Conservation (phyloP, 768 basidiomycete species). For the Exsudoporus frostii region DNA sequence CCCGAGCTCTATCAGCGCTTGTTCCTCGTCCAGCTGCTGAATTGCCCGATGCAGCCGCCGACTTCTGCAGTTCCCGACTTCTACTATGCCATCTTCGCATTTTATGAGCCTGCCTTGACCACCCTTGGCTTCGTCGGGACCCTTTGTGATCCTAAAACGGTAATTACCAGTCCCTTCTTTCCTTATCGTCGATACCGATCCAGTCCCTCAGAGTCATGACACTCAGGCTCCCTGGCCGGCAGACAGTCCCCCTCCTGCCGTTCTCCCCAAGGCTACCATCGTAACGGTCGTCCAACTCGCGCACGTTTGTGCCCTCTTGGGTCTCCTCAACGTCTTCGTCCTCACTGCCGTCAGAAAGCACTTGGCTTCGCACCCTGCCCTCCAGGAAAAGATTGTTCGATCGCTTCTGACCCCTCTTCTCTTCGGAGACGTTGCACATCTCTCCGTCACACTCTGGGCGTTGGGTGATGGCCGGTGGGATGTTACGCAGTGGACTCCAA, state of each 20-base stretch:
- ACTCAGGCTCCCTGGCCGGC: slow-evolving; percentile 71
- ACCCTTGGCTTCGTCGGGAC: slow-evolving; percentile 64
- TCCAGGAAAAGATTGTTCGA: slow-evolving; percentile 70
- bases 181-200: background rate
- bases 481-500: slow-evolving; percentile 58
- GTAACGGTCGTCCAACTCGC: slow-evolving; percentile 75
- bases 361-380: slow-evolving; percentile 51
- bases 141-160: slow-evolving; percentile 59
- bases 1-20: too few species aligned
- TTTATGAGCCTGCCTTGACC: slow-evolving; percentile 71
- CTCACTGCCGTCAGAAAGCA: slow-evolving; percentile 60
- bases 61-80: slow-evolving; percentile 66
- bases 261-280: slow-evolving; percentile 57
- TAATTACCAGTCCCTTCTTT: slow-evolving; percentile 31
- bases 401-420: slow-evolving; percentile 67
- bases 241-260: slow-evolving; percentile 41
- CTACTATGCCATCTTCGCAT: slow-evolving; percentile 71
- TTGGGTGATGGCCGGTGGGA: slow-evolving; percentile 69
- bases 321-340: slow-evolving; percentile 65
- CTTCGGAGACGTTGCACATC: slow-evolving; percentile 64
- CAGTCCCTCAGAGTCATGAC: slow-evolving; percentile 56
- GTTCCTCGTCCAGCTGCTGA: background rate
- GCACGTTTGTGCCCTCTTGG: slow-evolving; percentile 73
- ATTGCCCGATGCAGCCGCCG: slow-evolving; percentile 36
- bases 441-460: slow-evolving; percentile 70